Evolutionary conservation across 352 stramenopile genomes (phyloP).

Genomic region (Bremia lactucae): DNA sequence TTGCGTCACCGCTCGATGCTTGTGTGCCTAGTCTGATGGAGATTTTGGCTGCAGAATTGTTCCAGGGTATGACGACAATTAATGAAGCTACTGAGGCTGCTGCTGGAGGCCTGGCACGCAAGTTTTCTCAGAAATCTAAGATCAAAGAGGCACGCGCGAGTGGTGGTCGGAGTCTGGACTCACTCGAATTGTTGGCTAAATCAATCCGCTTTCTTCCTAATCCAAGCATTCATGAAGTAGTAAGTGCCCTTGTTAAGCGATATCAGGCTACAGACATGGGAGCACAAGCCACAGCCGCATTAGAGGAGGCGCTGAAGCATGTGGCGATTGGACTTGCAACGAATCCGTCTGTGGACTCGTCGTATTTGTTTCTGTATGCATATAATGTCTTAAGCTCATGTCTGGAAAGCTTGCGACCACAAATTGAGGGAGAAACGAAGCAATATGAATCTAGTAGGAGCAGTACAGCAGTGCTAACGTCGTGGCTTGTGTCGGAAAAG

Average conservation of each 20-base stretch:
- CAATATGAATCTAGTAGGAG: slow-evolving; percentile 37
- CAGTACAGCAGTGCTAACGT: slow-evolving; percentile 28
- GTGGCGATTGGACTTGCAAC: slow-evolving; percentile 71
- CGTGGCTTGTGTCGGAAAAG: slow-evolving; percentile 80
- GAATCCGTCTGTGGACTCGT: slow-evolving; percentile 72
- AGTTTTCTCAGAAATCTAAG: slow-evolving; percentile 69
- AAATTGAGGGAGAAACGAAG: slow-evolving; percentile 51
- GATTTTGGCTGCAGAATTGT: slow-evolving; percentile 76
- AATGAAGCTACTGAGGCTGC: slow-evolving; percentile 23
- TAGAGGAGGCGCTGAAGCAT: slow-evolving; percentile 73
- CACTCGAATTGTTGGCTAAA: slow-evolving; percentile 66
- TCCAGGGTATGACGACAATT: slow-evolving; percentile 42
- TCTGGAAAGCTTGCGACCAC: slow-evolving; percentile 58
- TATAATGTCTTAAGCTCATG: slow-evolving; percentile 76
- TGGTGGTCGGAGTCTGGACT: slow-evolving; percentile 56
- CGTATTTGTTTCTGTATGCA: slow-evolving; percentile 78
- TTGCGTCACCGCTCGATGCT: slow-evolving; percentile 57
- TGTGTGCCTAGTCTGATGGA: slow-evolving; percentile 75
- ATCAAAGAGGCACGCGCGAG: slow-evolving; percentile 80
- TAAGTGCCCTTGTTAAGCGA: slow-evolving; percentile 63
- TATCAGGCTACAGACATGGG: slow-evolving; percentile 52
- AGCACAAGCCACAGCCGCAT: slow-evolving; percentile 35
- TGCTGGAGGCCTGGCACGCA: slow-evolving; percentile 24
- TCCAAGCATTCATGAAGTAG: slow-evolving; percentile 61
- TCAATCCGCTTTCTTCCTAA: slow-evolving; percentile 84